phyloP scores from a whole-genome alignment of 257 asterid genomes.

The Nicotiana tabacum region DNA sequence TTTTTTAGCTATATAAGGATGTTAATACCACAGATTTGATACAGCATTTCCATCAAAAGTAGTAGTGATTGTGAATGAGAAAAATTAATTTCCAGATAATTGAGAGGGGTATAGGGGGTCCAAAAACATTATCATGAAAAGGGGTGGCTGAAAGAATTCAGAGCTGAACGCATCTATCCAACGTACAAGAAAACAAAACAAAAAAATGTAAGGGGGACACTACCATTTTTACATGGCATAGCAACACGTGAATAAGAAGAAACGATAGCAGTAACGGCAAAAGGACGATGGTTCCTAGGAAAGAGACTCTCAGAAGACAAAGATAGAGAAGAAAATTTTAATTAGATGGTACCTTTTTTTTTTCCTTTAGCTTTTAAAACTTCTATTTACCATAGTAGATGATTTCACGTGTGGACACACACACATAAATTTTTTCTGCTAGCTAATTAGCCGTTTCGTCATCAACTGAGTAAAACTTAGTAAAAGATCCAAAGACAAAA shows the following conservation, averaged over 20 bases:
- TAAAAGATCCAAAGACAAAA: conserved; percentile 55
- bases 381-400: conserved; percentile 25
- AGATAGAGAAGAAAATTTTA: not conserved
- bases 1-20: not conserved
- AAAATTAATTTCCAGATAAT: not conserved
- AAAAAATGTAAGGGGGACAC: conserved; percentile 2
- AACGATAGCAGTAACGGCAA: conserved; percentile 12
- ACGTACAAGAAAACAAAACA: conserved; percentile 47
- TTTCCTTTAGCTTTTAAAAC: too few relatives aligned
- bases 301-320: conserved; percentile 12
- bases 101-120: not conserved
- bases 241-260: conserved; percentile 49
- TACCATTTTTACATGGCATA: conserved; percentile 11
- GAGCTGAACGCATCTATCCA: conserved; percentile 34
- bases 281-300: conserved; percentile 37
- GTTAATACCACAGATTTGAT: not conserved
- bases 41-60: too few relatives aligned
- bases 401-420: conserved; percentile 47
- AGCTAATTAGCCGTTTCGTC: not conserved
- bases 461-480: conserved; percentile 15
- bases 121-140: conserved; percentile 25
- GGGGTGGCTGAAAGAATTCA: conserved; percentile 30
- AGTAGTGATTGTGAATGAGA: not conserved
- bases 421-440: conserved; percentile 13
- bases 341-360: not conserved